Evolutionary conservation across 2,329 filamentous ascomycete genomes (phyloP).

Genomic region (Cladosporium sp.): DNA sequence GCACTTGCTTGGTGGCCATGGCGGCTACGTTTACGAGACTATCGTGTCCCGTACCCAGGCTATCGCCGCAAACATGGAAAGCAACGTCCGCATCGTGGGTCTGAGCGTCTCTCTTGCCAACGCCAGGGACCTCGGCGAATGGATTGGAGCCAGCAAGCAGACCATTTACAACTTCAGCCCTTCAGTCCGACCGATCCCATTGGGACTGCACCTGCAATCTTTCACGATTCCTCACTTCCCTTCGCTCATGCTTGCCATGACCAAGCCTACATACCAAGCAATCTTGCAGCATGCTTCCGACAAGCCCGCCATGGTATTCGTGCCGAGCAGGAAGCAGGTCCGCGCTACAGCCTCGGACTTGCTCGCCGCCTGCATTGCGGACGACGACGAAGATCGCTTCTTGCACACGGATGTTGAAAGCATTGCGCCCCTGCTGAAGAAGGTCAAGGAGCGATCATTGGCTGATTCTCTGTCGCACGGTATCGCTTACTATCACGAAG

Average conservation of each 20-base stretch:
- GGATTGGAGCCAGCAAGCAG: constrained; percentile 97
- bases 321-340: constrained; percentile 90
- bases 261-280: constrained; percentile 85
- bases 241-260: constrained; percentile 98
- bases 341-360: constrained; percentile 84
- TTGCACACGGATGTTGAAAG: constrained; percentile 81
- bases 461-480: constrained; percentile 90
- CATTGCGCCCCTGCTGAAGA: constrained; percentile 75
- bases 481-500: constrained; percentile 96
- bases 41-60: constrained; percentile 98
- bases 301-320: constrained; percentile 88
- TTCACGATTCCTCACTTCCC: constrained; percentile 97
- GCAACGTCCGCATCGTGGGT: constrained; percentile 81
- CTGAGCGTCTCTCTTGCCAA: constrained; percentile 91
- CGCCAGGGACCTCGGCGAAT: constrained; percentile 90
- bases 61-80: constrained; percentile 84
- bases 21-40: constrained; percentile 90
- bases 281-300: constrained; percentile 81
- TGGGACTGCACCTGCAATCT: constrained; percentile 93
- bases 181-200: constrained; percentile 79
- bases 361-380: constrained; percentile 80
- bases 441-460: constrained; percentile 81
- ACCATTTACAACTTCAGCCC: constrained; percentile 99
- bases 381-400: constrained; percentile 92
- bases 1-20: constrained; percentile 83